Conservation (phyloP, 495 filamentous ascomycete genomes). For the Aspergillus nanangensis region DNA sequence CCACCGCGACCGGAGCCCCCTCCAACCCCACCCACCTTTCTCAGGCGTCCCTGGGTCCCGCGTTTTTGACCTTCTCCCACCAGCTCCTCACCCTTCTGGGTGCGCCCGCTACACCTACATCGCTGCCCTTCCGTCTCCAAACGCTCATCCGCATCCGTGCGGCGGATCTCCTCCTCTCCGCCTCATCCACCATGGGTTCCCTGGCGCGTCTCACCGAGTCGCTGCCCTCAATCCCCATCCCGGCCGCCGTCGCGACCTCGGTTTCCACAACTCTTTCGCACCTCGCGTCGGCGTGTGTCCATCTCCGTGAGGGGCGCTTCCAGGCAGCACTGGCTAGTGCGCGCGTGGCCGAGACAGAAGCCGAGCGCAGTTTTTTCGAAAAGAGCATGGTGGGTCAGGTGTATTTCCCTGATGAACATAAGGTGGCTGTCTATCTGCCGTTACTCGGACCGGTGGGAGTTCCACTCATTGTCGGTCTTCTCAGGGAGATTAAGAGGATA, state of each 20-base stretch:
- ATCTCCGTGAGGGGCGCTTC: constrained; percentile 61
- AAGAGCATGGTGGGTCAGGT: constrained; percentile 99
- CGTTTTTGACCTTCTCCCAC: constrained; percentile 83
- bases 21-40: constrained; percentile 41
- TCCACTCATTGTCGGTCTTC: constrained; percentile 72
- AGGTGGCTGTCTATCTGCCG: constrained; percentile 94
- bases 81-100: constrained; percentile 89
- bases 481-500: constrained; percentile 70
- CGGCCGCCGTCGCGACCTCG: constrained; percentile 75
- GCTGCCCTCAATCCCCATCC: constrained; percentile 86
- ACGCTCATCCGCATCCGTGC: constrained; percentile 80
- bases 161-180: constrained; percentile 81
- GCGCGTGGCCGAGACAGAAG: constrained; percentile 78
- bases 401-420: constrained; percentile 97
- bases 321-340: constrained; percentile 70
- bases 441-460: constrained; percentile 89
- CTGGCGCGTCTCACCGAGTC: constrained; percentile 81
- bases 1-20: constrained; percentile 15
- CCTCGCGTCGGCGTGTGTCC: constrained; percentile 69
- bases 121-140: constrained; percentile 78
- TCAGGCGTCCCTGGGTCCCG: constrained; percentile 63
- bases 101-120: constrained; percentile 71
- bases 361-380: constrained; percentile 95
- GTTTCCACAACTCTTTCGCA: constrained; percentile 76
- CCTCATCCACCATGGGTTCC: constrained; percentile 90